Percentiles rank a stretch among this genome's conserved stretches.
phyloP scores from a whole-genome alignment of 305 asterid genomes.

The Plantago rigida region DNA sequence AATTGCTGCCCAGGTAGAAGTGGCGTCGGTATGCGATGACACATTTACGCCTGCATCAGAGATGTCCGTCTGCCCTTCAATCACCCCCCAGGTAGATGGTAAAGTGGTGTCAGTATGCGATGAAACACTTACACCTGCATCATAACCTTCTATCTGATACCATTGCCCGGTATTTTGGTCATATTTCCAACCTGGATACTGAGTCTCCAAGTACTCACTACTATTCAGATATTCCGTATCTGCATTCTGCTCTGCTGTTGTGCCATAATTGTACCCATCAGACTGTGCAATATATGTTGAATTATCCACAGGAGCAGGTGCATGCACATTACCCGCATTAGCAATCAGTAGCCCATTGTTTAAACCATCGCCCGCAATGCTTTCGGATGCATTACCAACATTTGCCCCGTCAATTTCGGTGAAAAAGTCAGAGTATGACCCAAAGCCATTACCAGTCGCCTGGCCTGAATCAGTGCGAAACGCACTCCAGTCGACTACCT shows the following conservation, averaged over 20 bases:
- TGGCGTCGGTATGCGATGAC: conserved; percentile 33
- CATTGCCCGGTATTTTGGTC: conserved; percentile 66
- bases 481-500: conserved; percentile 51
- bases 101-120: conserved; percentile 30
- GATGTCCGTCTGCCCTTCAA: conserved; percentile 29
- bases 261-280: conserved; percentile 34
- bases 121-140: conserved; percentile 34
- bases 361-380: conserved; percentile 27
- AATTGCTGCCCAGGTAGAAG: conserved; percentile 39
- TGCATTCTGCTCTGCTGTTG: conserved; percentile 40
- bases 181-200: conserved; percentile 84
- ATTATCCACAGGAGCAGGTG: conserved; percentile 31
- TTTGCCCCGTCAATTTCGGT: conserved; percentile 46
- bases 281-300: conserved; percentile 28
- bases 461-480: conserved; percentile 35
- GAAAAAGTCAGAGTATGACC: conserved; percentile 76
- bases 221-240: conserved; percentile 44
- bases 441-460: conserved; percentile 53
- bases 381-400: conserved; percentile 39
- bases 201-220: conserved; percentile 66
- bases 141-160: conserved; percentile 68
- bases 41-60: conserved; percentile 36
- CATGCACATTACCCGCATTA: conserved; percentile 32
- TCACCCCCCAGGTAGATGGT: conserved; percentile 40
- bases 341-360: conserved; percentile 30